Conservation (phyloP, 129 eudicot species). For the Flaveria brownii region DNA sequence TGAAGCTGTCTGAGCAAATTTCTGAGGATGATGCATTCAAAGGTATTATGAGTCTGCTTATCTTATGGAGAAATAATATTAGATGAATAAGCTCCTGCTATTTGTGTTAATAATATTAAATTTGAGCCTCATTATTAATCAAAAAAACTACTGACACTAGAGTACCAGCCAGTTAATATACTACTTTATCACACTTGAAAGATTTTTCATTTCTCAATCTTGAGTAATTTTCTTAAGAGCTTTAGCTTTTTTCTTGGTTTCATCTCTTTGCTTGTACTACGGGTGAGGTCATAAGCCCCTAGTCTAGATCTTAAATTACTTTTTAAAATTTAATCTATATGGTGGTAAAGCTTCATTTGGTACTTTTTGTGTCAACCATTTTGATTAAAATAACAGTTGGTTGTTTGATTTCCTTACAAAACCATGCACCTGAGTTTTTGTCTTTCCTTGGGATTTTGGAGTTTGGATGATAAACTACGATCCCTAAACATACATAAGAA, state of each 20-base stretch:
- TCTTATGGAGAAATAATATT: background rate
- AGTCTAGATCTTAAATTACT: background rate
- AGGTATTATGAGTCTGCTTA: constrained; percentile 32
- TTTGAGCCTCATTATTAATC: background rate
- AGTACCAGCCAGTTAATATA: no score
- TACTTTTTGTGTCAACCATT: background rate
- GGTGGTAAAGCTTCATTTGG: background rate
- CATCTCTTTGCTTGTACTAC: no score
- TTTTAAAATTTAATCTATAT: background rate
- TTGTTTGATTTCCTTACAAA: constrained; percentile 1
- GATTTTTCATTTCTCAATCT: no score
- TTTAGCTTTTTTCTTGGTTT: no score
- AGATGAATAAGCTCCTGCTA: background rate
- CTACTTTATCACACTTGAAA: no score
- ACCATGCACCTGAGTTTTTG: background rate
- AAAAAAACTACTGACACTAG: background rate
- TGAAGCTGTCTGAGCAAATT: constrained; percentile 50
- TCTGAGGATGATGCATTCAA: constrained; percentile 42
- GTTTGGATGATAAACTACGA: background rate
- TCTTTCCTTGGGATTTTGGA: constrained; percentile 3
- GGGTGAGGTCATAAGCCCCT: background rate
- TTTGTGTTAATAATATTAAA: background rate
- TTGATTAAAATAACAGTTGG: background rate
- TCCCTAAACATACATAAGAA: background rate
- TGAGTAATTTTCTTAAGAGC: no score